Conservation (phyloP, 169 alveolate species). For the Babesia microti region DNA sequence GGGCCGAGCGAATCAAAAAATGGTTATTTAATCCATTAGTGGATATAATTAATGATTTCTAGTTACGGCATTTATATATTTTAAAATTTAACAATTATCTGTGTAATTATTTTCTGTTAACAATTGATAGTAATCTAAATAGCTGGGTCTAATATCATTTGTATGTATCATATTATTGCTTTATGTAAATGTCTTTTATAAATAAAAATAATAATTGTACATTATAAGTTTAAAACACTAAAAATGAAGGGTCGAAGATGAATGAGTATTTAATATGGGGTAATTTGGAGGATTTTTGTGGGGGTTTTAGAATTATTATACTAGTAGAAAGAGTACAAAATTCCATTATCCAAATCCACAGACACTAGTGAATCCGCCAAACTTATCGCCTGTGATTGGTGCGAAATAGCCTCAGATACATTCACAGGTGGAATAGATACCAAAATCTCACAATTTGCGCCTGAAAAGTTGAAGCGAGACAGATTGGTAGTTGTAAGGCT, state of each 20-base stretch:
- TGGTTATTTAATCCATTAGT: constrained; percentile 9
- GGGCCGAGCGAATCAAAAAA: too few relatives aligned
- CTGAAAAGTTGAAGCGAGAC: too few relatives aligned
- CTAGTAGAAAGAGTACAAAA: background rate
- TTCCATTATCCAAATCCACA: background rate
- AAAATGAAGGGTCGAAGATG: constrained; percentile 21
- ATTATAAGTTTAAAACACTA: too few relatives aligned
- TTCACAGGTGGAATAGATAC: too few relatives aligned
- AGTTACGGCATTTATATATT: too few relatives aligned
- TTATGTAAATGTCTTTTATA: background rate
- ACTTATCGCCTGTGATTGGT: too few relatives aligned
- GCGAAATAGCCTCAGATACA: too few relatives aligned
- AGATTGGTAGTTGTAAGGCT: too few relatives aligned
- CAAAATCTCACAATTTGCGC: too few relatives aligned
- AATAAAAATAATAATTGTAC: too few relatives aligned
- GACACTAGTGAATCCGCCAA: too few relatives aligned
- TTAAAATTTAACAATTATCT: too few relatives aligned
- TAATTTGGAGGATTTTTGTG: background rate
- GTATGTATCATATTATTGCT: background rate
- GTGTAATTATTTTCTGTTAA: constrained; percentile 10
- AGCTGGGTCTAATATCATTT: background rate
- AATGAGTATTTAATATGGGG: constrained; percentile 1
- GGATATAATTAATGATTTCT: constrained; percentile 8
- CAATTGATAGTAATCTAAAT: constrained; percentile 6
- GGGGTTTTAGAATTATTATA: background rate